A percentile compares a stretch with the other conserved stretches of the same genome.
phyloP scores from a whole-genome alignment of 352 stramenopile species.

The Phytophthora palmivora region DNA sequence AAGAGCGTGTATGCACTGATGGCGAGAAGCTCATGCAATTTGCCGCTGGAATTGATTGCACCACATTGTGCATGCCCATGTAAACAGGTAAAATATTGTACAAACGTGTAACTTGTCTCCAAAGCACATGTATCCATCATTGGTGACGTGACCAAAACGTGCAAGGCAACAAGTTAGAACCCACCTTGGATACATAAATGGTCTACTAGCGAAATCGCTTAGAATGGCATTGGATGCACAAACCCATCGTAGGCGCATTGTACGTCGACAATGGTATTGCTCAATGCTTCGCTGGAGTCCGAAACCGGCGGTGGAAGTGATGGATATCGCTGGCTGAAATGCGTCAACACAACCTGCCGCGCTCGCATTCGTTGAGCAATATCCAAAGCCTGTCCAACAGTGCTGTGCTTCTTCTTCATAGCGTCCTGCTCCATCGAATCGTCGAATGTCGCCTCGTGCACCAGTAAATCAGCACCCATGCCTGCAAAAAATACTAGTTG shows the following conservation, averaged over 20 bases:
- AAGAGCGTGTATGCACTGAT: conserved; percentile 1
- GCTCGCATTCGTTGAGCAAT: conserved; percentile 84
- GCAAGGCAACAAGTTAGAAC: too few species aligned
- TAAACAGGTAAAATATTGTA: too few species aligned
- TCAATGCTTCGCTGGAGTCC: not conserved
- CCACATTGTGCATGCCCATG: not conserved
- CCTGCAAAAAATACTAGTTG: conserved; percentile 26
- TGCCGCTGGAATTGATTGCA: conserved; percentile 1
- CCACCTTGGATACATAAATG: not conserved
- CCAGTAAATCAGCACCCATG: conserved; percentile 83
- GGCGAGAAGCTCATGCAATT: conserved; percentile 2
- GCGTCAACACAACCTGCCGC: conserved; percentile 92
- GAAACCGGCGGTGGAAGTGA: conserved; percentile 51
- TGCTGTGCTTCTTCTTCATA: conserved; percentile 93
- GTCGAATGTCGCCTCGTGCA: conserved; percentile 98
- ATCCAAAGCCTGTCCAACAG: conserved; percentile 90
- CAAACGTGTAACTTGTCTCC: not conserved
- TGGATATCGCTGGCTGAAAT: conserved; percentile 93
- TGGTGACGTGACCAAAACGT: not conserved
- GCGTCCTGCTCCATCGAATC: conserved; percentile 95
- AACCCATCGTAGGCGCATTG: conserved; percentile 55
- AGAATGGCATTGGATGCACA: conserved; percentile 34
- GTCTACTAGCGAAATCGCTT: conserved; percentile 19
- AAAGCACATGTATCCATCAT: not conserved
- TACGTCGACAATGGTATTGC: conserved; percentile 6